phyloP scores from a whole-genome alignment of 768 basidiomycete genomes.

The Agaricus bisporus region DNA sequence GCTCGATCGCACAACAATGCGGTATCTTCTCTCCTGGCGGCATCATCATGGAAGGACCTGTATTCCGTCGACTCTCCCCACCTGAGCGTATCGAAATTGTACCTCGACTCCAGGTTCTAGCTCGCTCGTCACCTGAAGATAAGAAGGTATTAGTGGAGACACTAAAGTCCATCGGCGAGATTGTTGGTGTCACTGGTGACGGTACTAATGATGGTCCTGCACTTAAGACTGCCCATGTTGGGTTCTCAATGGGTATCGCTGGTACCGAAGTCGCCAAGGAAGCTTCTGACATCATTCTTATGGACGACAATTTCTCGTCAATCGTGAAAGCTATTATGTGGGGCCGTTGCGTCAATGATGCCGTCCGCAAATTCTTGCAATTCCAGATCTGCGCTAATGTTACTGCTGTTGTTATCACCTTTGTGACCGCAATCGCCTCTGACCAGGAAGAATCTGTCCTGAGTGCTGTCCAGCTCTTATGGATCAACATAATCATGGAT shows the following conservation, averaged over 20 bases:
- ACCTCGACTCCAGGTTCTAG: constrained; percentile 91
- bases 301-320: constrained; percentile 95
- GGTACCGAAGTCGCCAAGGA: constrained; percentile 99
- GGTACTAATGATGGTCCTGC: constrained; percentile 98
- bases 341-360: constrained; percentile 98
- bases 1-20: constrained; percentile 95
- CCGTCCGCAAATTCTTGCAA: constrained; percentile 95
- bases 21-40: constrained; percentile 93
- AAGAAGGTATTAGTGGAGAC: constrained; percentile 92
- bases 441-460: constrained; percentile 74
- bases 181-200: constrained; percentile 95
- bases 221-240: constrained; percentile 91
- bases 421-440: constrained; percentile 84
- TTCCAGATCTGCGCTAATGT: constrained; percentile 95
- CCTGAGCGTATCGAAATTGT: constrained; percentile 75
- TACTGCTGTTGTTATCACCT: constrained; percentile 92
- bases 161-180: constrained; percentile 79
- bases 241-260: constrained; percentile 94
- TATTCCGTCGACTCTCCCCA: constrained; percentile 74
- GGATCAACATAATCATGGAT: constrained; percentile 99
- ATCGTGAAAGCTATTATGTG: constrained; percentile 98
- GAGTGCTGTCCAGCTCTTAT: constrained; percentile 92
- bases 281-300: constrained; percentile 97
- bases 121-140: constrained; percentile 95
- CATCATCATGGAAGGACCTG: constrained; percentile 96